These are phyloP conservation scores for Daldinia sp. DNA, from an alignment of 2,329 filamentous ascomycete genomes.

Conservation along the genomic window DNA sequence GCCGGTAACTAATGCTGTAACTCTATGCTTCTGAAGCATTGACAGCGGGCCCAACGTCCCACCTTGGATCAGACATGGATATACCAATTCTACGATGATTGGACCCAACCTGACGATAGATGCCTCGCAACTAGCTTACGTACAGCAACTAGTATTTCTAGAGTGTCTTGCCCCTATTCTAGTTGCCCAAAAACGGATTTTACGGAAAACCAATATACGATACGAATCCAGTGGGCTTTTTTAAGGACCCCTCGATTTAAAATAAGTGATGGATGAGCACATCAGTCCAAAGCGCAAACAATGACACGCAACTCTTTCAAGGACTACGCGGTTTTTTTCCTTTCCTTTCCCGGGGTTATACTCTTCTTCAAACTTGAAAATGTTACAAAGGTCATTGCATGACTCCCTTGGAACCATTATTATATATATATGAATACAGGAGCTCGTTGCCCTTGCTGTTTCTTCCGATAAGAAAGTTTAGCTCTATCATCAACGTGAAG, in stretches of 20 bases:
- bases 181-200: neutral
- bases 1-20: too few species aligned
- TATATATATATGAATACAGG: too few species aligned
- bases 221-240: neutral
- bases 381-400: neutral
- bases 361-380: neutral
- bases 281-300: neutral
- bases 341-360: neutral
- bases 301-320: neutral
- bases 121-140: neutral
- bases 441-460: too few species aligned
- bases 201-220: neutral
- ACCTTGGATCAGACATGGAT: neutral
- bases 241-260: neutral
- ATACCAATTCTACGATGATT: neutral
- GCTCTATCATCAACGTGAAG: too few species aligned
- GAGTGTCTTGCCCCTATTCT: neutral
- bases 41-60: neutral
- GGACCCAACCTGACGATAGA: too few species aligned
- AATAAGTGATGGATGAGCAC: neutral
- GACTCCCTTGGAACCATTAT: neutral
- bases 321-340: neutral
- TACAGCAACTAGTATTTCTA: neutral
- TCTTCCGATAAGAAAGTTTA: too few species aligned
- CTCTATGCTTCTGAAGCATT: neutral